Evolutionary conservation across 352 stramenopile species (phyloP), one percentile per base, ranked within the genome.

Genomic region (Globisporangium splendens): DNA sequence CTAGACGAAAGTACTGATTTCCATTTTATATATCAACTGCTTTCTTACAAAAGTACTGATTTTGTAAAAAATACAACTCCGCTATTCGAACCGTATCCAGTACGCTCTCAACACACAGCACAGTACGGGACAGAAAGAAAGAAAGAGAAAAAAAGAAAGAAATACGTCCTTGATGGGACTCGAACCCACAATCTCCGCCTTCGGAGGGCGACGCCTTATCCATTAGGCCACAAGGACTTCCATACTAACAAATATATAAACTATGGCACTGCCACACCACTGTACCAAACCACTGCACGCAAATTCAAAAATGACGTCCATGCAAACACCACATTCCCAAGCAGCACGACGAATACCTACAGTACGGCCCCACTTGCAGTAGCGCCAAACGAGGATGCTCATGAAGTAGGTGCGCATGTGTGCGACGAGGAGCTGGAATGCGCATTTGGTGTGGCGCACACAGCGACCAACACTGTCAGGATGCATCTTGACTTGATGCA

Each of bases 111-210:
- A 17, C 2, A 2, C 10, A 17, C 38, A 17, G 38, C 3, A 43
- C 5, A 31, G 24, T 6, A 31, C 24, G 5, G 24, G 5, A 31
- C 24, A 31, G 38, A 43, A 43, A 43, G 8, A 43, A n/a, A n/a
- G n/a, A n/a, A n/a, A n/a, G n/a, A 17, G 10, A 43, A 18, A 18
- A 24, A 56, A 56, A 44, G 1, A 20, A 20, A 24, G 49, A 56
- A 52, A 57, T 57, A n/a, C 50, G 49, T 62, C 56, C 49, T 50
- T 43, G 56, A 62, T 56, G 56, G 56, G 56, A 62, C 56, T 62
- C 56, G 56, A 62, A 62, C 56, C 56, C 56, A 56, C 56, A 62
- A 62, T 62, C 56, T 62, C 56, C 56, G 56, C 56, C 56, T 62
- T 62, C 56, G 56, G 56, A 62, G 56, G 56, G 56, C 56, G 56